Conservation (phyloP, 306 rosid species). For the Gillenia trifoliata region DNA sequence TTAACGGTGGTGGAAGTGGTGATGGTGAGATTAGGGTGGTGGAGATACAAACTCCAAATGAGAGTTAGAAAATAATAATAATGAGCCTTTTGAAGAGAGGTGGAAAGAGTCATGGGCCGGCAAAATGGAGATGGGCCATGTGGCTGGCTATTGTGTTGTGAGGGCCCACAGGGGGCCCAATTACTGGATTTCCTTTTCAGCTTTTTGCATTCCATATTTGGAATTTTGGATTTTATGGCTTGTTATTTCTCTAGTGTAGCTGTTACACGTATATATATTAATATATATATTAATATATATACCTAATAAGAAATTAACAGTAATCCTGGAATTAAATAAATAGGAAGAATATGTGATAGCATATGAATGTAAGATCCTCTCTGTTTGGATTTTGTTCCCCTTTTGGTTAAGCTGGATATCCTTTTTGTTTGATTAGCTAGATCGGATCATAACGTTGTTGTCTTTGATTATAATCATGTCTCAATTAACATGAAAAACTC, state of each 20-base stretch:
- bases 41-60: background rate
- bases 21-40: background rate
- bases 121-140: background rate
- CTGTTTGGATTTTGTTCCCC: too few species aligned
- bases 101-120: conserved; percentile 17
- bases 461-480: too few species aligned
- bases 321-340: too few species aligned
- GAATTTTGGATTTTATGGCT: background rate
- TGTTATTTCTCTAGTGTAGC: background rate
- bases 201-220: background rate
- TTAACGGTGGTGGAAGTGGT: background rate
- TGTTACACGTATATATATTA: background rate
- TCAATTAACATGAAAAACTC: too few species aligned
- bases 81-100: conserved; percentile 18
- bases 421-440: too few species aligned
- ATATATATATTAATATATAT: too few species aligned
- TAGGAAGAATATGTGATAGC: too few species aligned
- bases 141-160: background rate
- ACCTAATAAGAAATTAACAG: background rate
- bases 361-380: too few species aligned
- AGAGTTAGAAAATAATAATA: background rate
- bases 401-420: too few species aligned
- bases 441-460: too few species aligned
- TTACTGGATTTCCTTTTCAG: background rate
- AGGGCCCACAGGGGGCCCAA: conserved; percentile 18